These are phyloP conservation scores for Hibiscus mutabilis DNA, from an alignment of 345 rosid genomes.

Conservation along the genomic window DNA sequence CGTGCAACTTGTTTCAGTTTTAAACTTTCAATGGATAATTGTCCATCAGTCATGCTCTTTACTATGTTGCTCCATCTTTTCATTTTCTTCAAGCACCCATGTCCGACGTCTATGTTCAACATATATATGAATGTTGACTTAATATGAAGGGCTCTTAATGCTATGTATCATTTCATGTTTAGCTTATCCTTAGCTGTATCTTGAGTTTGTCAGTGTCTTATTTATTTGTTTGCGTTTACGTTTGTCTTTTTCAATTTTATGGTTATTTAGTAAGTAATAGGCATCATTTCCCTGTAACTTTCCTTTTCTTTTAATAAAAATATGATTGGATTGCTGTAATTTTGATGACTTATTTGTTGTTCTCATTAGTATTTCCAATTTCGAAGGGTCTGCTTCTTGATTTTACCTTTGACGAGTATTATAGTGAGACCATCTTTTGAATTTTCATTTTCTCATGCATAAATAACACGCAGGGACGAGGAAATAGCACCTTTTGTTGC, in stretches of 20 bases:
- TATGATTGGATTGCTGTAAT: not conserved
- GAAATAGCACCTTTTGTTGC: conserved; percentile 89
- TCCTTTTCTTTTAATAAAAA: not conserved
- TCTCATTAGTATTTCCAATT: not conserved
- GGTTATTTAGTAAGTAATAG: not conserved
- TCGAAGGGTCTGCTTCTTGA: not conserved
- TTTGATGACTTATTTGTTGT: not conserved
- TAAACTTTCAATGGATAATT: not conserved
- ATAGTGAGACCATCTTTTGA: not conserved
- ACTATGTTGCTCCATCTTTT: not conserved
- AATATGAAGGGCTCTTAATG: not conserved
- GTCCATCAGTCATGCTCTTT: not conserved
- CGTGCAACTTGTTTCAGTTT: not conserved
- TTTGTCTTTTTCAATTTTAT: not conserved
- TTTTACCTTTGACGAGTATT: not conserved
- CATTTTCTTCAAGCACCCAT: not conserved
- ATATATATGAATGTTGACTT: not conserved
- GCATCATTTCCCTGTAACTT: not conserved
- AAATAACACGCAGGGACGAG: conserved; percentile 96
- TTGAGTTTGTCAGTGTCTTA: not conserved
- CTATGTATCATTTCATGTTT: not conserved
- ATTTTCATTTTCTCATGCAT: conserved; percentile 1
- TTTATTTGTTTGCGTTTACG: not conserved
- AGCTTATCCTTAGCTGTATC: not conserved
- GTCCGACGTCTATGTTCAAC: not conserved